Evolutionary conservation across 2,329 filamentous ascomycete genomes (phyloP).

Genomic region (Aspergillus pseudotamarii): DNA sequence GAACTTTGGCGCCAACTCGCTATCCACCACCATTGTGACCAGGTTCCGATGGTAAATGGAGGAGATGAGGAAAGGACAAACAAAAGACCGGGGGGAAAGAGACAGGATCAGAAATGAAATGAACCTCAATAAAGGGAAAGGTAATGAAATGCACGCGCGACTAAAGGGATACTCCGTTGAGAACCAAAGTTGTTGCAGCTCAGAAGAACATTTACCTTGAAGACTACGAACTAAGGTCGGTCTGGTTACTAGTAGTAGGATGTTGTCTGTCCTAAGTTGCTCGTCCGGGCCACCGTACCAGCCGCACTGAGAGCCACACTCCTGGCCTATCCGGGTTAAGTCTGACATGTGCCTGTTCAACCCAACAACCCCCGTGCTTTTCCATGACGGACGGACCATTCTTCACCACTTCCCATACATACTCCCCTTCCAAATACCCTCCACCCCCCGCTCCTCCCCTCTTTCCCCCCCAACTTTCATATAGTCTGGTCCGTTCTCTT

Average conservation of each 20-base stretch:
- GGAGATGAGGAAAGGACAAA: slow-evolving; percentile 2
- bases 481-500: slow-evolving; percentile 7
- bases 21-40: slow-evolving; percentile 47
- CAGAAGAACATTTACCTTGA: not conserved
- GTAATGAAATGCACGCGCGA: not conserved
- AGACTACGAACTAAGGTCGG: not conserved
- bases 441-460: slow-evolving; percentile 4
- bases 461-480: not conserved
- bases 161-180: not conserved
- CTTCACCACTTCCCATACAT: slow-evolving; percentile 13
- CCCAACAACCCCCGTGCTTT: slow-evolving; percentile 30
- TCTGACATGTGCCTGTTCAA: slow-evolving; percentile 29
- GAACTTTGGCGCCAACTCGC: slow-evolving; percentile 62
- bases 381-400: slow-evolving; percentile 18
- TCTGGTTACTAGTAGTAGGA: not conserved
- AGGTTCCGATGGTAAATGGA: not conserved
- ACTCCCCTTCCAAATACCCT: slow-evolving; percentile 5
- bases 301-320: slow-evolving; percentile 15
- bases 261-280: slow-evolving; percentile 15
- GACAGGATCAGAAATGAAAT: not conserved
- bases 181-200: not conserved
- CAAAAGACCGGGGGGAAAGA: not conserved
- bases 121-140: not conserved
- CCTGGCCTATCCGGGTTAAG: slow-evolving; percentile 19
- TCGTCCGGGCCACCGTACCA: slow-evolving; percentile 24